Evolutionary conservation across 2,329 filamentous ascomycete species (phyloP), one percentile per base, ranked within the genome.

Genomic region (Diplodia seriata): DNA sequence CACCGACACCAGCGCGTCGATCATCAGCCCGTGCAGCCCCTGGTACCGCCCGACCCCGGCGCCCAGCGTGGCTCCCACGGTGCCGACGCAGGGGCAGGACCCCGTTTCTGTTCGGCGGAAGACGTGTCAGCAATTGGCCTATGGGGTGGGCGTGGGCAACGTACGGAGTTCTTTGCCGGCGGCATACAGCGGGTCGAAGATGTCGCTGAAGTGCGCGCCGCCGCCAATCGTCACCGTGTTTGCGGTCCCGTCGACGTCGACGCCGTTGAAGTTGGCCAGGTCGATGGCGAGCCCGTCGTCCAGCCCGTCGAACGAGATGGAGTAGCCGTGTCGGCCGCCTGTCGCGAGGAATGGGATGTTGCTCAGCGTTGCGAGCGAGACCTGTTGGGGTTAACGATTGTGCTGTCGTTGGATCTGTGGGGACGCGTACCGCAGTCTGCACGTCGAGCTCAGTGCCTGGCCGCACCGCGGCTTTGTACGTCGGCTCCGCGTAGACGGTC

Each of bases 21-120:
- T 61, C n/a, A 71, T 69, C 0, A 75, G 71, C 5, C 75, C 75
- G 59, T 86, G 79, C 23, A 78, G 76, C 0, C 85, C 84, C 62
- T 82, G 83, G 14, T 89, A 76, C 73, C 83, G 81, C 3, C 87
- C 85, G 70, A 85, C 85, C 0, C 86, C 87, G 33, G 86, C 86
- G 12, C 85, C 85, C 0, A 89, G 78, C 0, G 84, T 83, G 6
- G 88, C 78, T 0, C 85, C 87, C 1, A 85, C 85, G 4, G 89
- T 83, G 3, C 87, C 87, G 2, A 71, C 70, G 38, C 73, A 76
- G 36, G 36, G 66, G 71, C 68, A 4, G 26, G 74, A 70, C 1
- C 72, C 72, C 1, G 70, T 73, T 51, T 69, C 70, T 36, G 70
- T 4, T 36, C 1, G 4, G 9, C 14, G 29, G 23, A n/a, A 20